Evolutionary conservation across 306 rosid genomes (phyloP).

Genomic region (Vicia villosa): DNA sequence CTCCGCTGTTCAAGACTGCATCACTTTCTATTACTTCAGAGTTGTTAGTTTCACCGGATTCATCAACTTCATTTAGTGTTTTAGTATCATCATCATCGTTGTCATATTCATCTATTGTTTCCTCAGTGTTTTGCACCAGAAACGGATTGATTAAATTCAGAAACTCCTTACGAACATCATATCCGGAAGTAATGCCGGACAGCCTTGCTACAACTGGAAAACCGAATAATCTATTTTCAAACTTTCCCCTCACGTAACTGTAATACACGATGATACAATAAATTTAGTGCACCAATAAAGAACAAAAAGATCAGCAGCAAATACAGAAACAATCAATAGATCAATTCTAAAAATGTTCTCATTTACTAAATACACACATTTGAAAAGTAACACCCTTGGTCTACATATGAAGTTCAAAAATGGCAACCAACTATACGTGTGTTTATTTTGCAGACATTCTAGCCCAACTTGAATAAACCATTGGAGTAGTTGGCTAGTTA

Average conservation of each 20-base stretch:
- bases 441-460: conserved; percentile 17
- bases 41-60: conserved; percentile 45
- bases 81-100: conserved; percentile 38
- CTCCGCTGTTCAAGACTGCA: conserved; percentile 45
- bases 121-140: conserved; percentile 44
- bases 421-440: conserved; percentile 7
- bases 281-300: conserved; percentile 31
- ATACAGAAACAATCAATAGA: conserved; percentile 22
- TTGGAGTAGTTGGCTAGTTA: conserved; percentile 1
- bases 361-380: conserved; percentile 13
- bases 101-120: conserved; percentile 39
- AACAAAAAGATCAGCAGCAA: conserved; percentile 35
- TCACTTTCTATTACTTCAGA: conserved; percentile 49
- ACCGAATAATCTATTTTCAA: conserved; percentile 46
- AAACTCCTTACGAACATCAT: conserved; percentile 55
- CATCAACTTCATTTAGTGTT: conserved; percentile 52
- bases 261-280: conserved; percentile 44
- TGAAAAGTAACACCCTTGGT: conserved; percentile 18
- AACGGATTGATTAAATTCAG: conserved; percentile 63
- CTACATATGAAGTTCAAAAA: conserved; percentile 17
- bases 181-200: conserved; percentile 50
- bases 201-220: conserved; percentile 70
- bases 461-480: conserved; percentile 29
- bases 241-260: conserved; percentile 38
- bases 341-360: conserved; percentile 10